Conservation (phyloP, 78 protist species). For the Cavenderia fasciculata region DNA sequence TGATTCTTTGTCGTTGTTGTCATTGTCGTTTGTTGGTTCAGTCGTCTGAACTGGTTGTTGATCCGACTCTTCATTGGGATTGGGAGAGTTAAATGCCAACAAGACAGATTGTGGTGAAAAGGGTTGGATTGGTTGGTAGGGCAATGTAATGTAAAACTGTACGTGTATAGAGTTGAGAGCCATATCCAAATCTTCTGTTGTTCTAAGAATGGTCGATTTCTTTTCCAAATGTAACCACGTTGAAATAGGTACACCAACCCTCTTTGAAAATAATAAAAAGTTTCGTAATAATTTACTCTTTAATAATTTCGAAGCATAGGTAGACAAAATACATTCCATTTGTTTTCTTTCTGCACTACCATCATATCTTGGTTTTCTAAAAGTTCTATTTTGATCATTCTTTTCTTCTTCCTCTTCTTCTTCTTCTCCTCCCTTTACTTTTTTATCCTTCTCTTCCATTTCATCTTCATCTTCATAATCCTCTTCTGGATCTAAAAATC, state of each 20-base stretch:
- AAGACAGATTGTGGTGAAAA: slow-evolving; percentile 18
- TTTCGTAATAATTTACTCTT: slow-evolving; percentile 35
- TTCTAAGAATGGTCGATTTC: slow-evolving; percentile 50
- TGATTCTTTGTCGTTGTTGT: background rate
- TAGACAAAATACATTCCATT: slow-evolving; percentile 16
- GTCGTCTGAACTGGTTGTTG: background rate
- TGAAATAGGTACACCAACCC: background rate
- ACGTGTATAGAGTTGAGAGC: slow-evolving; percentile 68
- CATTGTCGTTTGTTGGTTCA: background rate
- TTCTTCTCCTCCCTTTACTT: background rate
- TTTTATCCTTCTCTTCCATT: background rate
- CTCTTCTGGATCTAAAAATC: slow-evolving; percentile 77
- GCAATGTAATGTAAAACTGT: slow-evolving; percentile 61
- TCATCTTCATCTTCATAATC: slow-evolving; percentile 40
- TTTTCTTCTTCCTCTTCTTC: background rate
- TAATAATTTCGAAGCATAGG: slow-evolving; percentile 37
- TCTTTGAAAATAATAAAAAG: slow-evolving; percentile 57
- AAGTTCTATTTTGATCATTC: background rate
- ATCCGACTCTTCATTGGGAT: background rate
- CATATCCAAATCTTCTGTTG: slow-evolving; percentile 65
- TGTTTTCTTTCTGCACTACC: background rate
- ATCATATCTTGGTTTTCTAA: background rate
- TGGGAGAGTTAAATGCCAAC: background rate
- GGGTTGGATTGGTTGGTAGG: slow-evolving; percentile 14
- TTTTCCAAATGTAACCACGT: slow-evolving; percentile 11